phyloP scores from a whole-genome alignment of 2,329 filamentous ascomycete genomes.

The Aspergillus sp. region DNA sequence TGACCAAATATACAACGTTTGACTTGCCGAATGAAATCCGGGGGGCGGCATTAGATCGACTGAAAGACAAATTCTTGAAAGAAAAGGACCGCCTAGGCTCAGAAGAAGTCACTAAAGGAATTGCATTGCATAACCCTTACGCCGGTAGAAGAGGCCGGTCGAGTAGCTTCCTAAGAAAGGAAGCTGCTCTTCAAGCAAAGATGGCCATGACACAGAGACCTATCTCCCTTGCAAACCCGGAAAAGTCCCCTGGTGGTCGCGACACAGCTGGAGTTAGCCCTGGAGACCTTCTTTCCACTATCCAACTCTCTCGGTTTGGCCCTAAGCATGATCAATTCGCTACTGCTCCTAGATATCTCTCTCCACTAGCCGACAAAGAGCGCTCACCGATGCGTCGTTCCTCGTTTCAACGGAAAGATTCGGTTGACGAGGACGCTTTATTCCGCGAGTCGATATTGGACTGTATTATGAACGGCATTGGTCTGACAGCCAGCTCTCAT shows the following conservation, averaged over 20 bases:
- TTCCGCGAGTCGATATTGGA: constrained; percentile 90
- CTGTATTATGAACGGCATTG: constrained; percentile 93
- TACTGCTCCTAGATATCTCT: constrained; percentile 20
- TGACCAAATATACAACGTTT: constrained; percentile 89
- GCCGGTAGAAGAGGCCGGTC: constrained; percentile 67
- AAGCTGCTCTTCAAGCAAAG: constrained; percentile 70
- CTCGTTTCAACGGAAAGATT: constrained; percentile 69
- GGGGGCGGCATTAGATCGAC: constrained; percentile 74
- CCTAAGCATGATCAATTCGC: constrained; percentile 49
- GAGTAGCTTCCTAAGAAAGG: constrained; percentile 73
- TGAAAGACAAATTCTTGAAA: constrained; percentile 89
- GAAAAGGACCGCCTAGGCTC: constrained; percentile 79
- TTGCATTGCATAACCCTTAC: constrained; percentile 84
- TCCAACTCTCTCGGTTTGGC: constrained; percentile 65
- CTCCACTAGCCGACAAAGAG: constrained; percentile 48
- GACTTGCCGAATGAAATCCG: constrained; percentile 89
- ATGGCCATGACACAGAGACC: constrained; percentile 45
- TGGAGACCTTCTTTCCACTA: constrained; percentile 78
- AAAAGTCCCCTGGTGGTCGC: constrained; percentile 26
- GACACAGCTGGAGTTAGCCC: constrained; percentile 57
- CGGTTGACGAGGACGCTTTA: constrained; percentile 80
- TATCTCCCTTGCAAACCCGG: constrained; percentile 18
- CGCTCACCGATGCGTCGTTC: constrained; percentile 36
- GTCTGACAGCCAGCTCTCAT: constrained; percentile 66
- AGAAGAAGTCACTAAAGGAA: constrained; percentile 85